Evolutionary conservation across 208 protist species (phyloP).

Genomic region (Acanthamoeba healyi): DNA sequence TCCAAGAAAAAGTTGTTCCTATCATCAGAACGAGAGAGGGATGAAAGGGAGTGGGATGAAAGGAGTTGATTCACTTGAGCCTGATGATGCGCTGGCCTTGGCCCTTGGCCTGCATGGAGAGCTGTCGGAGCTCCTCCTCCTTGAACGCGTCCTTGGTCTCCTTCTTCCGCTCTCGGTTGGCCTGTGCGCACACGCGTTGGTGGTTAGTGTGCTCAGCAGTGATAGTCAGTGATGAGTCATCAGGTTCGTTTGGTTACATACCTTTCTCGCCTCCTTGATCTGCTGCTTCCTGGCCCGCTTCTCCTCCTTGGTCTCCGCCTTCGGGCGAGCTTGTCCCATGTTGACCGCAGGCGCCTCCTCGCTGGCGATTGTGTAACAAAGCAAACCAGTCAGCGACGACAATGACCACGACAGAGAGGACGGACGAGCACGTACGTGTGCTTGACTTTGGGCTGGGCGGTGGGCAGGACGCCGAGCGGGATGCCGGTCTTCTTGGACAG

Average conservation of each 20-base stretch:
- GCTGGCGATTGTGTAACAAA: neutral
- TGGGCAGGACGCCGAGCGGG: constrained; percentile 61
- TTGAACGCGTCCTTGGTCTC: constrained; percentile 52
- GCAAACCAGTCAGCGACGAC: neutral
- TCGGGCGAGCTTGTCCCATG: neutral
- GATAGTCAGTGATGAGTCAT: no score
- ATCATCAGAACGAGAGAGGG: neutral
- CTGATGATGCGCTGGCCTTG: constrained; percentile 28
- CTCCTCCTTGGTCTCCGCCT: constrained; percentile 55
- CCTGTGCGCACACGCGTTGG: neutral
- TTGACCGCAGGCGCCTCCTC: constrained; percentile 16
- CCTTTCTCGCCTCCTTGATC: constrained; percentile 46
- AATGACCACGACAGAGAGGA: neutral
- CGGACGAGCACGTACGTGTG: neutral
- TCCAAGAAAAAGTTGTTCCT: no score
- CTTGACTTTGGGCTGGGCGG: neutral
- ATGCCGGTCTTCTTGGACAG: constrained; percentile 73
- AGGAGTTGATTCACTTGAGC: neutral
- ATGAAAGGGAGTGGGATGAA: neutral
- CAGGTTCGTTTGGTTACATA: neutral
- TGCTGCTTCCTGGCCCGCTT: constrained; percentile 51
- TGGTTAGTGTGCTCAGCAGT: no score
- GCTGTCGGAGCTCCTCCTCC: constrained; percentile 58
- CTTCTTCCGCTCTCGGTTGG: constrained; percentile 61
- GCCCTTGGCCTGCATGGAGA: constrained; percentile 65